These are phyloP conservation scores for Ceratocystis cubensis DNA, from an alignment of 2,329 filamentous ascomycete species.

Conservation along the genomic window DNA sequence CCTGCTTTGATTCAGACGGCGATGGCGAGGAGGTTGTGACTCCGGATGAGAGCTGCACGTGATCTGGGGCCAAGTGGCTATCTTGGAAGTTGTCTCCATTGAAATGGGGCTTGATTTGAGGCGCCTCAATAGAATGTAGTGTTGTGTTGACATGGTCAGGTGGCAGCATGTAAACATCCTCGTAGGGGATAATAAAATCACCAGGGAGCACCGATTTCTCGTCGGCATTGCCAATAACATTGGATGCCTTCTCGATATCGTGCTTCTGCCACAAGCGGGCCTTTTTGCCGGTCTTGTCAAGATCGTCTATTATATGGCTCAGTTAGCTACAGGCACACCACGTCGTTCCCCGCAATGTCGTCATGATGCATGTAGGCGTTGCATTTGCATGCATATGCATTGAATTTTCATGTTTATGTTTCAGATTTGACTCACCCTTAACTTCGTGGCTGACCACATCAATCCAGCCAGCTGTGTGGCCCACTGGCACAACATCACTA, in stretches of 20 bases:
- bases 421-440: constrained; percentile 32
- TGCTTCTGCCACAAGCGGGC: constrained; percentile 51
- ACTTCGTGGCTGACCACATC: constrained; percentile 45
- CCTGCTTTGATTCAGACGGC: neutral
- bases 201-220: constrained; percentile 42
- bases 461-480: constrained; percentile 44
- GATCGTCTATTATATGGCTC: constrained; percentile 32
- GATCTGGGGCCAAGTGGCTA: neutral
- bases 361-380: neutral
- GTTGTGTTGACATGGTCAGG: constrained; percentile 38
- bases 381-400: neutral
- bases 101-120: constrained; percentile 17
- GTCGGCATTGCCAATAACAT: constrained; percentile 46
- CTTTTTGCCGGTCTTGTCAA: constrained; percentile 39
- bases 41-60: constrained; percentile 12
- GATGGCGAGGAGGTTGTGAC: constrained; percentile 24
- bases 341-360: neutral
- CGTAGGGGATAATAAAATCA: constrained; percentile 50
- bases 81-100: neutral
- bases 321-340: neutral
- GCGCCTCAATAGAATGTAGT: constrained; percentile 40
- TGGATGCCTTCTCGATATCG: constrained; percentile 46
- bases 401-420: neutral
- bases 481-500: constrained; percentile 43
- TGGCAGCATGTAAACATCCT: constrained; percentile 39